Evolutionary conservation across 805 yeast genomes (phyloP), one percentile per base, ranked within the genome.

Genomic region (Brettanomyces naardenensis): DNA sequence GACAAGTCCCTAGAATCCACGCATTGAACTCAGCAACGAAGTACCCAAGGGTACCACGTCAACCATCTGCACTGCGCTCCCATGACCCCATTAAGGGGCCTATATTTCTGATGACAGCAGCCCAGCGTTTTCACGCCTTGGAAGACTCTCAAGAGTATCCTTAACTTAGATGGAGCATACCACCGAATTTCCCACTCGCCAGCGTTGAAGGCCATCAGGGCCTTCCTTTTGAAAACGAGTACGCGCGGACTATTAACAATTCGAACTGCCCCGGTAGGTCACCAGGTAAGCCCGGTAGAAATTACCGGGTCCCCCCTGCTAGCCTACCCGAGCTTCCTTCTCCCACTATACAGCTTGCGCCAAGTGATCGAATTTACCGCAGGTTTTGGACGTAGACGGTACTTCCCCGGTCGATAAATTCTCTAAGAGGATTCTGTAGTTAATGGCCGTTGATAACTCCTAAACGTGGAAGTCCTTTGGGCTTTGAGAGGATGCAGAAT

Each of bases 101-200:
- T 25, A 37, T 45, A 44, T 59, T 55, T 54, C 60, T 59, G 55
- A 58, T 59, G 64, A 59, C 57, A 40, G 50, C 52, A 62, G 62
- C 64, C 37, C 59, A 40, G 63, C 65, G 64, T 49, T 56, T 56
- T 37, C 63, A 49, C 65, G 63, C 63, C 51, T 15, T 36, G 62
- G 64, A 48, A 39, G 20, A 49, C 62, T 57, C 62, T 56, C 62
- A 54, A 36, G 62, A 57, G 62, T 51, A 54, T 36, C 40, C 44
- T 36, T 39, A 15, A 10, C 6, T 15, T 18, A 48, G 54, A 49
- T 44, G 58, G 56, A 43, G 59, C 39, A 47, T 42, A 49, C 58
- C 65, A 60, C 65, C 65, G 65, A 60, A 60, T 60, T 60, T 60
- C 65, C 65, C 65, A 59, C 65, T 59, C 63, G 62, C 61, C 26